A percentile compares a stretch with the other conserved stretches of the same genome.
Evolutionary conservation across 305 asterid species (phyloP).

Genomic region (Solanum chacoense): DNA sequence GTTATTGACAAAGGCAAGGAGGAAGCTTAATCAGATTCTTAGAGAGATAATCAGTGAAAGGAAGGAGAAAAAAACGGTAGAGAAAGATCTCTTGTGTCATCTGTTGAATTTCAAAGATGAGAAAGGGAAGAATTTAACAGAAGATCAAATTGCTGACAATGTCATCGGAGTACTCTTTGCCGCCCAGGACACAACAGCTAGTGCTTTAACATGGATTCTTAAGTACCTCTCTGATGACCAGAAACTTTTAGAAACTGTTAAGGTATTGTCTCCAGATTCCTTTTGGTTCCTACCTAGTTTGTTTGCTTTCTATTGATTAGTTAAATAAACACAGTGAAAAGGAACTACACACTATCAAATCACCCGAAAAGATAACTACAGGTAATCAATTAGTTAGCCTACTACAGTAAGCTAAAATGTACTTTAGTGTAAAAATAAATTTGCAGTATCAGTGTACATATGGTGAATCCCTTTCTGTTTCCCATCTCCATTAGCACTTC

Average conservation of each 20-base stretch:
- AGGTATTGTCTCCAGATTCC: constrained; percentile 21
- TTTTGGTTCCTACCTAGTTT: background rate
- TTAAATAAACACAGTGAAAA: background rate
- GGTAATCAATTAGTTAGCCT: background rate
- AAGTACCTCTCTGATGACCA: constrained; percentile 63
- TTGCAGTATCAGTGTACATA: background rate
- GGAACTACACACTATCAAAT: background rate
- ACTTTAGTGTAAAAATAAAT: background rate
- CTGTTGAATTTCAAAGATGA: constrained; percentile 45
- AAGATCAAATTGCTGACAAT: constrained; percentile 73
- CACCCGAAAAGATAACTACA: background rate
- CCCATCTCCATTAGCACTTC: background rate
- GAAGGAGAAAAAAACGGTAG: constrained; percentile 29
- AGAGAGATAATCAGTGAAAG: constrained; percentile 42
- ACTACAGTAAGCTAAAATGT: background rate
- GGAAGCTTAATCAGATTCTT: constrained; percentile 41
- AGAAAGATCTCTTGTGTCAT: constrained; percentile 40
- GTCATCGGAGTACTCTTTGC: constrained; percentile 82
- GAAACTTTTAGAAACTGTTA: constrained; percentile 48
- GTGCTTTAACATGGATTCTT: constrained; percentile 78
- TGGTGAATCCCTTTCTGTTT: background rate
- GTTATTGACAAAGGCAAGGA: constrained; percentile 42
- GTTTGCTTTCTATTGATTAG: background rate
- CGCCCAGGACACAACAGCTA: constrained; percentile 92
- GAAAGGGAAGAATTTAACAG: constrained; percentile 25